A percentile compares a stretch with the other conserved stretches of the same genome.
phyloP scores from a whole-genome alignment of 768 basidiomycete genomes.

The Phylloporus sp. region DNA sequence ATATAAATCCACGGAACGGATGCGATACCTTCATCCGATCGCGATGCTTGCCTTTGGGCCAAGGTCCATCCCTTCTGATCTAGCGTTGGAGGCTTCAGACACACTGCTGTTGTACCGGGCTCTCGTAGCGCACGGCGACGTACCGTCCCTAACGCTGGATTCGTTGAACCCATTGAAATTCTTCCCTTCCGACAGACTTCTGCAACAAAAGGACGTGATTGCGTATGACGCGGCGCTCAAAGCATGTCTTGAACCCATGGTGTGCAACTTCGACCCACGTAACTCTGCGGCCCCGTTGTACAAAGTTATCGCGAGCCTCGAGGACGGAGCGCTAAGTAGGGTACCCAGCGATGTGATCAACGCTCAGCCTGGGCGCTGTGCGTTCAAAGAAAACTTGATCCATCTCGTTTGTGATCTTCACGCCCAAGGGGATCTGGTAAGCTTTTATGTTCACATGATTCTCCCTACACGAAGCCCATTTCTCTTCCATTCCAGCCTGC shows the following conservation, averaged over 20 bases:
- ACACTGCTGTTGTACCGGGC: conserved; percentile 49
- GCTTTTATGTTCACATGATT: conserved; percentile 15
- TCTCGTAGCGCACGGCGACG: conserved; percentile 29
- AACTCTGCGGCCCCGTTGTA: conserved; percentile 33
- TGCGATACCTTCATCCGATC: conserved; percentile 62
- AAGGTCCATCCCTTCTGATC: conserved; percentile 52
- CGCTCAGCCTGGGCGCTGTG: conserved; percentile 25
- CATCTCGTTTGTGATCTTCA: conserved; percentile 57
- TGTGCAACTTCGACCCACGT: conserved; percentile 35
- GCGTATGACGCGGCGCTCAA: conserved; percentile 56
- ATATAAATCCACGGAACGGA: conserved; percentile 37
- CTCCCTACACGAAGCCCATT: no score
- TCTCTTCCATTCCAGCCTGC: conserved; percentile 44
- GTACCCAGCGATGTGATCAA: conserved; percentile 27
- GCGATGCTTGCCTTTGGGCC: conserved; percentile 53
- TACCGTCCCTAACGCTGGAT: conserved; percentile 20
- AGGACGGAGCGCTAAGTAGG: conserved; percentile 34
- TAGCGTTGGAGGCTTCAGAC: conserved; percentile 60
- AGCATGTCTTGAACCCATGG: conserved; percentile 34
- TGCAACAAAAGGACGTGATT: conserved; percentile 60
- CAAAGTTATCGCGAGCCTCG: conserved; percentile 38
- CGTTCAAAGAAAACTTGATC: conserved; percentile 45
- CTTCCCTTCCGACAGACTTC: conserved; percentile 38
- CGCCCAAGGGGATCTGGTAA: conserved; percentile 48
- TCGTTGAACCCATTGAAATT: conserved; percentile 41